Evolutionary conservation across 345 rosid species (phyloP), one percentile per base, ranked within the genome.

Genomic region (Lepidium didymum): DNA sequence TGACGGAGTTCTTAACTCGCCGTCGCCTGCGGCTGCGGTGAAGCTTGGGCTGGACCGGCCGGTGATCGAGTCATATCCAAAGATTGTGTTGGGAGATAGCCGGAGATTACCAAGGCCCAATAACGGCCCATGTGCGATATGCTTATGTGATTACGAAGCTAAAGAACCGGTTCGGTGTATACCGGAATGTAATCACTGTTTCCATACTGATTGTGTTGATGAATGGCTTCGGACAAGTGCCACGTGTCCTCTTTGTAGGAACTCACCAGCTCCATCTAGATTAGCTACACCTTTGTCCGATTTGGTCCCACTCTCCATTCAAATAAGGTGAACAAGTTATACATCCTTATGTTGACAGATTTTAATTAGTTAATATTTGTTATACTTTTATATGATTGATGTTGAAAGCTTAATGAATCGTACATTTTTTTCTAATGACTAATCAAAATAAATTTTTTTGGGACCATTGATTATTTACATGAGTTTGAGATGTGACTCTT

Each of bases 161-260:
- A 76, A 64, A 44, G 91, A 89, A 55, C 47, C 68, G 13, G 62
- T 87, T 21, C 78, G 80, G 68, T 79, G 87, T 70, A 76, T 90
- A 14, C 91, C 93, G 45, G 86, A 80, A 21, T 89, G 96, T 64
- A 76, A 81, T 25, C 96, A 89, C 69, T 89, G 88, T 69, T 89
- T 85, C 75, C 96, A 89, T 8, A 80, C 80, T 4, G 83, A 78
- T 51, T 90, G 94, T 56, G 77, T 87, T 15, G 94, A 90, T 51
- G 84, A 79, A 31, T 87, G 96, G 96, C 86, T 90, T 1, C 53
- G 67, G 83, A 62, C 81, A 73, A 87, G 78, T 50, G 87, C 83
- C 53, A 79, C 96, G 34, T 90, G 96, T 71, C 91, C 96, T 4
- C 33, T 90, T 43, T 90, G 96, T 61, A 76, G 96, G 74, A 77